These are phyloP conservation scores for Triangularia verruculosa DNA, from an alignment of 2,329 filamentous ascomycete species.

Conservation along the genomic window DNA sequence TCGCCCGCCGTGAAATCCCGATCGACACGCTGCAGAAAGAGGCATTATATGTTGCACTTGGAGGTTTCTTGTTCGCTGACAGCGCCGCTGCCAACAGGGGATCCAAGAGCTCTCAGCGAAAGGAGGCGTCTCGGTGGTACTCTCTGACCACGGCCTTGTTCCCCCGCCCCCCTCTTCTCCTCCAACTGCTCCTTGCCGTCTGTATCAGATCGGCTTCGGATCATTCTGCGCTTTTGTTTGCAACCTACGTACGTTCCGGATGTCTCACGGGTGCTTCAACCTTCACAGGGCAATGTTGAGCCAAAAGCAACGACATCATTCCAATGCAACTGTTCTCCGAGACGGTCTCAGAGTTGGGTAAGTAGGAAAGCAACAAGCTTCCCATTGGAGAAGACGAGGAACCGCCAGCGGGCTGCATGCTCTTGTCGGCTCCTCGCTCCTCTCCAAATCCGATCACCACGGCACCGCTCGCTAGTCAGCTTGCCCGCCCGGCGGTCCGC, in stretches of 20 bases:
- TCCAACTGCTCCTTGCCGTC: neutral
- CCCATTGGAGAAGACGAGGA: neutral
- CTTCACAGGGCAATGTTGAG: neutral
- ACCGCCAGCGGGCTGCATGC: constrained; percentile 1
- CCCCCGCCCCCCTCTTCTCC: neutral
- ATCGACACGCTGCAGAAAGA: neutral
- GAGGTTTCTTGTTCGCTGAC: neutral
- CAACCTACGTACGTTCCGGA: neutral
- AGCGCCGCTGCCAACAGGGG: constrained; percentile 1
- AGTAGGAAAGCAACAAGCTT: neutral
- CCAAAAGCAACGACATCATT: neutral
- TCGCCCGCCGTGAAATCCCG: neutral
- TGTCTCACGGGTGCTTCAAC: neutral
- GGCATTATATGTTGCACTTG: neutral
- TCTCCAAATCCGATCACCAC: neutral
- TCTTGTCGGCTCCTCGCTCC: neutral
- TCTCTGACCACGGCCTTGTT: neutral
- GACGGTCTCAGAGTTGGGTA: neutral
- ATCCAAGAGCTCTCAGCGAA: neutral
- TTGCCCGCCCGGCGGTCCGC: no score
- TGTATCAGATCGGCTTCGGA: neutral
- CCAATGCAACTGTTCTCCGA: neutral
- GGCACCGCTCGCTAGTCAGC: neutral
- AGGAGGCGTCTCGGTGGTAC: neutral
- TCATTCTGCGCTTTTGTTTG: neutral